Evolutionary conservation across 352 stramenopile species (phyloP).

Genomic region (Phytophthora kernoviae): DNA sequence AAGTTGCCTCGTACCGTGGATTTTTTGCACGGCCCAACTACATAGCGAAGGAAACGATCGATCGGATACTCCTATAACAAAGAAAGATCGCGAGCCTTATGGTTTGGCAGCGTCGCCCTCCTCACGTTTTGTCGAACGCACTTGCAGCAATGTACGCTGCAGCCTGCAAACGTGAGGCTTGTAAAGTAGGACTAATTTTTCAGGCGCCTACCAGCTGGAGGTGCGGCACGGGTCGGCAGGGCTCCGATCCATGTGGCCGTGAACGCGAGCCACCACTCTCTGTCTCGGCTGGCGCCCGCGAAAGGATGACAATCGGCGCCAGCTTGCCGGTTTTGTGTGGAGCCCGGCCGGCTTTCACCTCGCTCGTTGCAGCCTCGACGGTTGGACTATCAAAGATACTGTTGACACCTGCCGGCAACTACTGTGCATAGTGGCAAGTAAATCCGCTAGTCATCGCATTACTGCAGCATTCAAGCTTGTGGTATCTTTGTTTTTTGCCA

Average conservation of each 20-base stretch:
- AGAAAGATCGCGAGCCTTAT: slow-evolving; percentile 17
- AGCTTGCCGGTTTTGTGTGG: too few species aligned
- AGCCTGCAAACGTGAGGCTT: slow-evolving; percentile 3
- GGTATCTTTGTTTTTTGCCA: too few species aligned
- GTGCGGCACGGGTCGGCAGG: slow-evolving; percentile 1
- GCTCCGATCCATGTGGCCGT: slow-evolving; percentile 6
- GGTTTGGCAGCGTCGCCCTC: not conserved
- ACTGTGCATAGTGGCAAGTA: not conserved
- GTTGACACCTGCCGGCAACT: slow-evolving; percentile 1
- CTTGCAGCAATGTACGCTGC: not conserved
- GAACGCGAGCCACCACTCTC: slow-evolving; percentile 14
- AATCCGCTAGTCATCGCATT: too few species aligned
- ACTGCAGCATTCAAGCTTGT: not conserved
- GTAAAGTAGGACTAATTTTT: slow-evolving; percentile 26
- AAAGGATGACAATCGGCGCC: slow-evolving; percentile 8
- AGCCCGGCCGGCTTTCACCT: too few species aligned
- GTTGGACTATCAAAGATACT: slow-evolving; percentile 2
- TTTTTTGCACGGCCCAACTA: slow-evolving; percentile 4
- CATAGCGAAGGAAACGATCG: too few species aligned
- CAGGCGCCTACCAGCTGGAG: slow-evolving; percentile 19
- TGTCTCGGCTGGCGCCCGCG: slow-evolving; percentile 21
- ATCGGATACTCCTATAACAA: slow-evolving; percentile 7
- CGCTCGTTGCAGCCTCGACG: not conserved
- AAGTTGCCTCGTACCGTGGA: slow-evolving; percentile 1
- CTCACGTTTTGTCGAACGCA: not conserved